Evolutionary conservation across 2,329 filamentous ascomycete genomes (phyloP).

Genomic region (Aspergillus neoniger): DNA sequence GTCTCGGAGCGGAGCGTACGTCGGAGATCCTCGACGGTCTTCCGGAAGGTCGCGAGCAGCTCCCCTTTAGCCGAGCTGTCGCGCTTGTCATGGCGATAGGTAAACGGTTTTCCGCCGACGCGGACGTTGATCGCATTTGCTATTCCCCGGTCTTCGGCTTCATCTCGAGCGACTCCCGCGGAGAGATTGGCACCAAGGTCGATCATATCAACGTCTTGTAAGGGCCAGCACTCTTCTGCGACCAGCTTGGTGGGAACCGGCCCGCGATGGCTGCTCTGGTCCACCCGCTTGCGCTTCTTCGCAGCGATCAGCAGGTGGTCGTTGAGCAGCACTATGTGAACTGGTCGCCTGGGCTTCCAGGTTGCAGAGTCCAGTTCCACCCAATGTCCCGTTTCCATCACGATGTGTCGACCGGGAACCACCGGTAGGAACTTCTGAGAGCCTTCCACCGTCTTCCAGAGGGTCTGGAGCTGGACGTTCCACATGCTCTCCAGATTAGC

Average conservation of each 20-base stretch:
- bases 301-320: slow-evolving; percentile 91
- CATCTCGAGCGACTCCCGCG: slow-evolving; percentile 39
- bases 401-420: slow-evolving; percentile 84
- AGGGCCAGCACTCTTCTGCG: slow-evolving; percentile 89
- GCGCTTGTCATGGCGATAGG: slow-evolving; percentile 84
- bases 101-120: slow-evolving; percentile 86
- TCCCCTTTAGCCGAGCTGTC: slow-evolving; percentile 77
- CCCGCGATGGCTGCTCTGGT: slow-evolving; percentile 57
- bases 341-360: slow-evolving; percentile 86
- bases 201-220: slow-evolving; percentile 89
- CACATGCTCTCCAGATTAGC: slow-evolving; percentile 70
- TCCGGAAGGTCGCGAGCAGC: slow-evolving; percentile 85
- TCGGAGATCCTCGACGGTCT: slow-evolving; percentile 87
- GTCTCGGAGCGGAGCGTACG: slow-evolving; percentile 83
- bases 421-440: slow-evolving; percentile 96
- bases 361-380: slow-evolving; percentile 96
- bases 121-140: slow-evolving; percentile 88
- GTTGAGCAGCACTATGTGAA: slow-evolving; percentile 90
- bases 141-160: slow-evolving; percentile 60
- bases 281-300: slow-evolving; percentile 86
- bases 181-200: slow-evolving; percentile 67
- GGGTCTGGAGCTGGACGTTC: slow-evolving; percentile 69
- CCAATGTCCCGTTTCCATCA: slow-evolving; percentile 91
- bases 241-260: slow-evolving; percentile 70
- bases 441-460: slow-evolving; percentile 97